Conservation (phyloP, 2,329 filamentous ascomycete genomes). For the Lachnellula cervina region DNA sequence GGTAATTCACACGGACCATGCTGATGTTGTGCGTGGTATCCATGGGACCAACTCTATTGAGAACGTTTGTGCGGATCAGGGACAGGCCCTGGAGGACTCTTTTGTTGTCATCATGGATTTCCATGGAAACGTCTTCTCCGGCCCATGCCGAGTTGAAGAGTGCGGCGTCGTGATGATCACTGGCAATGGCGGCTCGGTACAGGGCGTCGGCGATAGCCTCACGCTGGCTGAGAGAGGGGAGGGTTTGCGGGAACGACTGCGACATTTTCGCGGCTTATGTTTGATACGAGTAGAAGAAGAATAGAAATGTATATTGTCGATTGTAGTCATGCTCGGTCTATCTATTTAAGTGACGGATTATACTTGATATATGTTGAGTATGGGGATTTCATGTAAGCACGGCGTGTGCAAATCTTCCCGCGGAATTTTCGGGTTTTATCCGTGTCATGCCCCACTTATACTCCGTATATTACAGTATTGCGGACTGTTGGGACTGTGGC, state of each 20-base stretch:
- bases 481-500: too few species aligned
- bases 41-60: slow-evolving; percentile 18
- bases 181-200: slow-evolving; percentile 22
- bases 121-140: slow-evolving; percentile 12
- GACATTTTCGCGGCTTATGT: neutral
- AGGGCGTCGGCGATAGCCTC: slow-evolving; percentile 27
- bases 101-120: neutral
- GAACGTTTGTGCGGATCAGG: slow-evolving; percentile 11
- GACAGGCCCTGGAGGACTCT: slow-evolving; percentile 5
- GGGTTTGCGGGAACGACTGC: neutral
- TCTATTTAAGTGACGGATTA: too few species aligned
- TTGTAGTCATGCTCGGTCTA: too few species aligned
- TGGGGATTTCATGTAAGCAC: too few species aligned
- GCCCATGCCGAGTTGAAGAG: slow-evolving; percentile 24
- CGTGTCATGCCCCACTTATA: too few species aligned
- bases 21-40: slow-evolving; percentile 32
- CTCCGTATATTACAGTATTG: too few species aligned
- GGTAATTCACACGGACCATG: slow-evolving; percentile 29
- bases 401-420: too few species aligned
- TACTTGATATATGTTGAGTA: too few species aligned
- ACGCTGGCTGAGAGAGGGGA: slow-evolving; percentile 17
- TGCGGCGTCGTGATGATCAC: slow-evolving; percentile 20
- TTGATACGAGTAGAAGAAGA: too few species aligned
- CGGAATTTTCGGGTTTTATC: too few species aligned
- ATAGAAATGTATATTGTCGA: too few species aligned